phyloP scores from a whole-genome alignment of 768 basidiomycete species.

The Leccinum longicurvipes region DNA sequence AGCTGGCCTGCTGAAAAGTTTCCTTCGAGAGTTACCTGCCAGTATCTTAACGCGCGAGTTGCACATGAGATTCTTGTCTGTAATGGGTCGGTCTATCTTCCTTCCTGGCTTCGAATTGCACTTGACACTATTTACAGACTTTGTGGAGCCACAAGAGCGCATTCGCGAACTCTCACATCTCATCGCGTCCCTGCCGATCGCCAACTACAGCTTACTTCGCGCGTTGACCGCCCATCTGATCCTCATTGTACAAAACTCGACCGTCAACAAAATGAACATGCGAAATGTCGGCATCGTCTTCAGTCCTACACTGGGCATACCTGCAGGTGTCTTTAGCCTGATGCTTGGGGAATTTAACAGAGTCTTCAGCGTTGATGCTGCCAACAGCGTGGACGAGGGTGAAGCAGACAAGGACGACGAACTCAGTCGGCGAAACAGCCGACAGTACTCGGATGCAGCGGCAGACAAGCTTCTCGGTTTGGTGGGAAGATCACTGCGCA shows the following conservation, averaged over 20 bases:
- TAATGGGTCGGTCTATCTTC: constrained; percentile 71
- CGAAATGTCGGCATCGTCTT: constrained; percentile 98
- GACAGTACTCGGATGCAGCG: constrained; percentile 78
- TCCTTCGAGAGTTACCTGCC: constrained; percentile 88
- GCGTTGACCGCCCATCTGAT: constrained; percentile 95
- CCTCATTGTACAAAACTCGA: constrained; percentile 86
- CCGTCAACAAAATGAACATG: constrained; percentile 97
- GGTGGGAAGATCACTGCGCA: constrained; percentile 58
- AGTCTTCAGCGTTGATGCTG: constrained; percentile 79
- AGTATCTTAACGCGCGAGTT: constrained; percentile 91
- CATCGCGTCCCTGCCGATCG: constrained; percentile 82
- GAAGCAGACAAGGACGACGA: constrained; percentile 35
- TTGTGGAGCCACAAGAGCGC: constrained; percentile 83
- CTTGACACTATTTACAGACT: constrained; percentile 51
- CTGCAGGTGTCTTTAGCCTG: constrained; percentile 94
- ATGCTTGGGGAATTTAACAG: constrained; percentile 92
- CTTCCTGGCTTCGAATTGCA: background rate
- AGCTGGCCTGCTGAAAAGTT: constrained; percentile 90
- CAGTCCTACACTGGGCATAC: constrained; percentile 95
- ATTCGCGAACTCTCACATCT: constrained; percentile 83
- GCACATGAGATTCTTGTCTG: constrained; percentile 85
- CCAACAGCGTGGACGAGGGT: constrained; percentile 20
- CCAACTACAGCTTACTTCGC: constrained; percentile 91
- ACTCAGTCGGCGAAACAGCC: constrained; percentile 70
- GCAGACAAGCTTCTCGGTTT: constrained; percentile 82